Base-by-base conservation (phyloP, 352 stramenopile species). In the Globisporangium echinulatum region DNA sequence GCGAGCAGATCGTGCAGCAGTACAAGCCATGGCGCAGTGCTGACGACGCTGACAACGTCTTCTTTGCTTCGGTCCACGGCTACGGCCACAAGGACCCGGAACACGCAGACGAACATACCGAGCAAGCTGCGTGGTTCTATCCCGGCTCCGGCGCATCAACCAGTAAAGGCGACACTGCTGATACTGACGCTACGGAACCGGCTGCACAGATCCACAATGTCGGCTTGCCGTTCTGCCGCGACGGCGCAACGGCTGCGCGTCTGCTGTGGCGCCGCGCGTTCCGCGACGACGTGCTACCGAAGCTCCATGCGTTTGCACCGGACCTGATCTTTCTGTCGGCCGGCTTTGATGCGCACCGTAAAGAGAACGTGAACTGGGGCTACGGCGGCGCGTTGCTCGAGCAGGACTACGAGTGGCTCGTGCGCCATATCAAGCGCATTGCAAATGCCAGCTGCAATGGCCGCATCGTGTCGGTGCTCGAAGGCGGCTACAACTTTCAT, bases 21-120 rank as follows among this genome's bases (percentile, higher is more conserved):
- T 98, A 98, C 77, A 97, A 98, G 56, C 97, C 97, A 14, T 99
- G 97, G 97, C 82, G 97, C 6, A 93, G 94, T 62, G 89, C 97
- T 54, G 78, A 92, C 39, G 97, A 99, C 72, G 68, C 88, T 2
- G 81, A 97, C 7, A 92, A 98, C 68, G 92, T 98, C 5, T 97
- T 99, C 62, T 99, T 99, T 76, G 93, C 92, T 47, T 98, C 90
- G 4, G 72, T 92, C 13, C 79, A 93, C 56, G 77, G 81, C 19
- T 93, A 90, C 56, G 83, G 81, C 13, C 77, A 77, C 62, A 91
- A 93, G 52, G 80, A 90, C 56, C 76, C 77, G 7, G 68, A 83
- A 55, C 66, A 75, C 47, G 79, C 86, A 38, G 67, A 77, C 42
- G 58, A 68, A 19, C 46, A 79, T 52, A 52, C 51, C 0, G 25